A percentile compares a stretch with the other conserved stretches of the same genome.
These are phyloP conservation scores for Trifolium subterraneum DNA, from an alignment of 306 rosid species.

Conservation along the genomic window DNA sequence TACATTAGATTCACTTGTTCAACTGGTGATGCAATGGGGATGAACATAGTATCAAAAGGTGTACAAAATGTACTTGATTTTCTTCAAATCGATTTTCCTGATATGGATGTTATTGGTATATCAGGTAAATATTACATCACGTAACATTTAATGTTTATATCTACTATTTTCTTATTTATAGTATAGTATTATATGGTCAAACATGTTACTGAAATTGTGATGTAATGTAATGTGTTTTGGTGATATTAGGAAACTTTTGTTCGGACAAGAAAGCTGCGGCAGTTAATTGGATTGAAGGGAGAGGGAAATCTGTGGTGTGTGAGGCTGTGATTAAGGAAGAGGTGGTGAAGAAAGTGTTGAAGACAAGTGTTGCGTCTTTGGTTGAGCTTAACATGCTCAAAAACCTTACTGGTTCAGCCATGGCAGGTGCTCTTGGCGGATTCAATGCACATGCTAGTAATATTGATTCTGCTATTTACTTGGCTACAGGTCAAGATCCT, in stretches of 20 bases:
- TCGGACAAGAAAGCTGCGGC: slow-evolving; percentile 94
- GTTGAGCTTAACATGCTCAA: slow-evolving; percentile 97
- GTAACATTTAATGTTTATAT: not conserved
- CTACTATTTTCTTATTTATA: not conserved
- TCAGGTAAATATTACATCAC: slow-evolving; percentile 54
- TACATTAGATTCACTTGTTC: slow-evolving; percentile 77
- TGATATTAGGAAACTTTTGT: slow-evolving; percentile 68
- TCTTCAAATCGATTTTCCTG: slow-evolving; percentile 75
- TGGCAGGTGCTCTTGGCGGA: slow-evolving; percentile 96
- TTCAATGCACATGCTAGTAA: slow-evolving; percentile 96
- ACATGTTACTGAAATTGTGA: not conserved
- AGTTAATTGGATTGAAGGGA: slow-evolving; percentile 93
- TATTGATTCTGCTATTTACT: slow-evolving; percentile 74
- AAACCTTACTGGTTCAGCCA: slow-evolving; percentile 85
- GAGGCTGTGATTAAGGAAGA: slow-evolving; percentile 81
- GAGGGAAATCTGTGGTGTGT: slow-evolving; percentile 90
- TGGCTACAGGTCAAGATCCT: slow-evolving; percentile 98
- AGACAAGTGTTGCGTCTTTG: slow-evolving; percentile 72
- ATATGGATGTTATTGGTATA: slow-evolving; percentile 93
- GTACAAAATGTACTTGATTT: slow-evolving; percentile 79
- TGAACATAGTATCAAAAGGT: slow-evolving; percentile 97
- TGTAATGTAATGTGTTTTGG: not conserved
- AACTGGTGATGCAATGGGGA: slow-evolving; percentile 98
- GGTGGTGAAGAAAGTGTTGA: slow-evolving; percentile 78
- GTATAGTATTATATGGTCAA: not conserved